Conservation (phyloP, 768 basidiomycete genomes). For the Dentipellis sp. region DNA sequence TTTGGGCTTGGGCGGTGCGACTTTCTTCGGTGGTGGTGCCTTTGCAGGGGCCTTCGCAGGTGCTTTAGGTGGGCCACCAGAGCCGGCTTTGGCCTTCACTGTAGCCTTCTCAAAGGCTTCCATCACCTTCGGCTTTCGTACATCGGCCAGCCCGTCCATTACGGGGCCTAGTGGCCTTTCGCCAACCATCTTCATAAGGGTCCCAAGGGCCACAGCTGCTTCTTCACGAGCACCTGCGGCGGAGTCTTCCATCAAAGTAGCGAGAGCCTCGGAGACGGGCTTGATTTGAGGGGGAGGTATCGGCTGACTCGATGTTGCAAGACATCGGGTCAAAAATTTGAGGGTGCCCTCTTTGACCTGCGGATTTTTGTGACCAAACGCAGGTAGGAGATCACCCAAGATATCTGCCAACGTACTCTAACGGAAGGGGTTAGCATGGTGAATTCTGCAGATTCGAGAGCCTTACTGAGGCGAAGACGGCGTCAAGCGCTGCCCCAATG, state of each 20-base stretch:
- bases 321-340: conserved; percentile 75
- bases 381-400: conserved; percentile 69
- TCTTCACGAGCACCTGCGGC: conserved; percentile 84
- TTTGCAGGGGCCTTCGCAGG: conserved; percentile 3
- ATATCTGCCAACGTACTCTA: conserved; percentile 78
- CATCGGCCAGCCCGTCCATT: conserved; percentile 77
- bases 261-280: conserved; percentile 67
- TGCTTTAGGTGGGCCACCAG: conserved; percentile 35
- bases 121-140: conserved; percentile 86
- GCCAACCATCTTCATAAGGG: conserved; percentile 94
- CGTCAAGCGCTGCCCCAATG: conserved; percentile 82
- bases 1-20: conserved; percentile 26
- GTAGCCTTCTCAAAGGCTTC: conserved; percentile 88
- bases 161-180: conserved; percentile 84
- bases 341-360: conserved; percentile 92
- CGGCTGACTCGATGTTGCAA: conserved; percentile 60
- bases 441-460: conserved; percentile 1
- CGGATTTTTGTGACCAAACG: conserved; percentile 86
- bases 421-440: conserved; percentile 7
- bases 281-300: conserved; percentile 74
- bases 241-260: conserved; percentile 74
- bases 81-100: conserved; percentile 79
- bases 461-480: conserved; percentile 74
- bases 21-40: conserved; percentile 12
- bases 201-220: conserved; percentile 82